A percentile compares a stretch with the other conserved stretches of the same genome.
Conservation (phyloP, 306 rosid species). For the Pyrus betulifolia region DNA sequence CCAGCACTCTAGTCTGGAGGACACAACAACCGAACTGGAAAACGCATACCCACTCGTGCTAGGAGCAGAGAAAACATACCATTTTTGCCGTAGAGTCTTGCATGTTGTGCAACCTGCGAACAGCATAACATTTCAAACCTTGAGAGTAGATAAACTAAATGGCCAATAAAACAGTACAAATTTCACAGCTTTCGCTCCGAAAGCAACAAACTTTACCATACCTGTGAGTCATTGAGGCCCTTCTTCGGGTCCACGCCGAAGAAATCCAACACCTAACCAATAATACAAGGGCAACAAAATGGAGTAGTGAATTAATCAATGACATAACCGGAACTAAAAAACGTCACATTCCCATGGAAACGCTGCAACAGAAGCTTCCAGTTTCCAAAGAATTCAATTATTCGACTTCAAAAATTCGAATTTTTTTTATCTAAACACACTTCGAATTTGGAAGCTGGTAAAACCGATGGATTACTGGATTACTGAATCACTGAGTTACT, state of each 20-base stretch:
- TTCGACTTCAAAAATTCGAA: neutral
- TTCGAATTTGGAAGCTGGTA: neutral
- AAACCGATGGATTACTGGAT: neutral
- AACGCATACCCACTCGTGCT: neutral
- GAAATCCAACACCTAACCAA: slow-evolving; percentile 70
- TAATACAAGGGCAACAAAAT: neutral
- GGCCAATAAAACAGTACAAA: neutral
- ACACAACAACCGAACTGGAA: neutral
- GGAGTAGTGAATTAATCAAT: neutral
- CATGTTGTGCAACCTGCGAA: slow-evolving; percentile 65
- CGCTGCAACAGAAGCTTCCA: neutral
- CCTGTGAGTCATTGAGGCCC: slow-evolving; percentile 82
- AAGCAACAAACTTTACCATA: slow-evolving; percentile 10
- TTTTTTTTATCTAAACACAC: neutral
- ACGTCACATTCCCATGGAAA: neutral
- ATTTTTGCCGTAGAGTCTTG: slow-evolving; percentile 62
- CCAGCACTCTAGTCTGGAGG: neutral
- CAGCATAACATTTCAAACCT: neutral
- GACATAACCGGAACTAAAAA: neutral
- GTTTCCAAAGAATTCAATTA: neutral
- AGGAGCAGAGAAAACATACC: slow-evolving; percentile 40
- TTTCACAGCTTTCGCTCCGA: neutral
- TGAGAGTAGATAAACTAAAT: neutral
- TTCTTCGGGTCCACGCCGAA: slow-evolving; percentile 69
- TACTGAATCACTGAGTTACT: neutral